Evolutionary conservation across 306 rosid species (phyloP).

Genomic region (Vigna unguiculata): DNA sequence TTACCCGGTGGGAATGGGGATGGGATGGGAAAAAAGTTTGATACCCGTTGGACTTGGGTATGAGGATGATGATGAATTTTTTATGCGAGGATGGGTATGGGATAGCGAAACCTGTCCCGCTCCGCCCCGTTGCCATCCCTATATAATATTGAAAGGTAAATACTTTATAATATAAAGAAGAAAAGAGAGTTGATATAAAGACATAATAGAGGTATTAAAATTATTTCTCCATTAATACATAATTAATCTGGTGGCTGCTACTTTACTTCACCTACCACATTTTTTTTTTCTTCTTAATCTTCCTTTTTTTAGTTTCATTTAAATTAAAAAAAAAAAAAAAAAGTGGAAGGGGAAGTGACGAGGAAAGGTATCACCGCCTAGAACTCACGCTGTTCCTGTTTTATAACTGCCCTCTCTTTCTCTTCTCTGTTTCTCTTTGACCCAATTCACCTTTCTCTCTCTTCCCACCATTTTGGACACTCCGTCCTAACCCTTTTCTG

Average conservation of each 20-base stretch:
- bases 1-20: no score
- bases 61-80: no score
- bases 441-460: constrained; percentile 12
- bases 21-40: no score
- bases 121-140: no score
- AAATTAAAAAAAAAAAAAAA: no score
- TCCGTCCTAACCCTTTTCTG: constrained; percentile 36
- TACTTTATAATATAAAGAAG: background rate
- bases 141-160: no score
- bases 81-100: no score
- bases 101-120: no score
- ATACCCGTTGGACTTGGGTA: no score
- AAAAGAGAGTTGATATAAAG: no score
- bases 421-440: constrained; percentile 39
- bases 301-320: background rate
- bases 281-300: background rate
- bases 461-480: constrained; percentile 33
- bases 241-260: background rate
- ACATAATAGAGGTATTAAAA: background rate
- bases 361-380: constrained; percentile 18
- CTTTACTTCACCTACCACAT: background rate
- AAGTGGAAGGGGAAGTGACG: background rate
- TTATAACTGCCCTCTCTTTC: constrained; percentile 35
- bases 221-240: background rate
- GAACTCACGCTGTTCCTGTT: constrained; percentile 24